These are phyloP conservation scores for Tirmania nivea DNA, from an alignment of 495 filamentous ascomycete genomes.

Conservation along the genomic window DNA sequence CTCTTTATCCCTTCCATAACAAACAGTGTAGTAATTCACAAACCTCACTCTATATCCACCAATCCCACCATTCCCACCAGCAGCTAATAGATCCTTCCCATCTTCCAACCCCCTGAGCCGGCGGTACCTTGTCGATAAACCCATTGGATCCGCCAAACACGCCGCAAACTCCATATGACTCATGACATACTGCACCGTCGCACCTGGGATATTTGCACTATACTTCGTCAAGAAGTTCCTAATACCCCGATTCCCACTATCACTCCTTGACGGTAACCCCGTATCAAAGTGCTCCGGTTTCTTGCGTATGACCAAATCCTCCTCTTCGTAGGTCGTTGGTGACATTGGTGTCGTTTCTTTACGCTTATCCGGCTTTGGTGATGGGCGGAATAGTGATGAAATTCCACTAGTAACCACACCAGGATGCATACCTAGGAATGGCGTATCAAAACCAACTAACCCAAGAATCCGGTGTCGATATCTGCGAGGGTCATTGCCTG, in stretches of 20 bases:
- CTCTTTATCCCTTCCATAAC: constrained; percentile 32
- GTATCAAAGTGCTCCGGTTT: constrained; percentile 3
- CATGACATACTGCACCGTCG: constrained; percentile 48
- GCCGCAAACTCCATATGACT: constrained; percentile 69
- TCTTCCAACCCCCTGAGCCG: constrained; percentile 47
- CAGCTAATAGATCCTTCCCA: constrained; percentile 26
- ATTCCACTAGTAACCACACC: constrained; percentile 65
- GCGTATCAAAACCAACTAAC: constrained; percentile 65
- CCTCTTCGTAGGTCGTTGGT: not conserved
- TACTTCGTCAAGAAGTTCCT: constrained; percentile 59
- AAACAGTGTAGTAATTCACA: constrained; percentile 77
- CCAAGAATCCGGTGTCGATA: constrained; percentile 56
- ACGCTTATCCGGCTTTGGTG: constrained; percentile 20
- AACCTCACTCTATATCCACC: constrained; percentile 38
- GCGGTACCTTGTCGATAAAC: constrained; percentile 46
- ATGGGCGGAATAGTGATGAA: constrained; percentile 47
- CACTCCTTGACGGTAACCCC: not conserved
- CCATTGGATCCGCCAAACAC: constrained; percentile 52
- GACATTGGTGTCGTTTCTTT: not conserved
- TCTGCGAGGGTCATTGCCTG: constrained; percentile 1
- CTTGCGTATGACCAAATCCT: constrained; percentile 10
- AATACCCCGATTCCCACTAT: not conserved
- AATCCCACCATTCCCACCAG: not conserved
- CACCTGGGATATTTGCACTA: constrained; percentile 38
- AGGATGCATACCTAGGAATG: constrained; percentile 74